phyloP scores from a whole-genome alignment of 768 basidiomycete species.

The Serendipita indica region DNA sequence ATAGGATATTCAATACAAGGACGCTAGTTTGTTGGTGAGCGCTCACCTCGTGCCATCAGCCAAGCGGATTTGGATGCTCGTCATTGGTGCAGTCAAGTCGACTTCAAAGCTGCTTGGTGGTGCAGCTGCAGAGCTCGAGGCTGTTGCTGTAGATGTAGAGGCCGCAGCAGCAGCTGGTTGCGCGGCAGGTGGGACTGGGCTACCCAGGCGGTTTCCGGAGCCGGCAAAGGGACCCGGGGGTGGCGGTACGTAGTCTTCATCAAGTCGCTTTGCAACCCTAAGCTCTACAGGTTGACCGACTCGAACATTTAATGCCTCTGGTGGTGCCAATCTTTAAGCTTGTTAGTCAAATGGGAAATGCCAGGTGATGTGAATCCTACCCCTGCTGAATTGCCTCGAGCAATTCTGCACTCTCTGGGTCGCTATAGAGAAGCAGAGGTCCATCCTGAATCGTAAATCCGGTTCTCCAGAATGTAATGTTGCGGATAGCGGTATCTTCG shows the following conservation, averaged over 20 bases:
- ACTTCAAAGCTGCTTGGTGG: slow-evolving; percentile 47
- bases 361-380: slow-evolving; percentile 27
- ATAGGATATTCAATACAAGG: neutral
- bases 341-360: neutral
- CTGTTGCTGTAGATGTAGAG: slow-evolving; percentile 16
- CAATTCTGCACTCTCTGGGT: slow-evolving; percentile 53
- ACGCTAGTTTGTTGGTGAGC: neutral
- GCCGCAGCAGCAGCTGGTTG: slow-evolving; percentile 29
- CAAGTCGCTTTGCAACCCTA: slow-evolving; percentile 49
- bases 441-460: slow-evolving; percentile 90
- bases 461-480: slow-evolving; percentile 82
- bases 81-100: slow-evolving; percentile 66
- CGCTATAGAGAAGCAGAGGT: slow-evolving; percentile 67
- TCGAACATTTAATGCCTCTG: slow-evolving; percentile 53
- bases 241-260: slow-evolving; percentile 54
- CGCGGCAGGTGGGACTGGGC: slow-evolving; percentile 49
- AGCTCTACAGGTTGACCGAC: slow-evolving; percentile 76
- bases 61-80: slow-evolving; percentile 78
- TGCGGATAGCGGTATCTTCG: slow-evolving; percentile 48
- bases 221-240: slow-evolving; percentile 46
- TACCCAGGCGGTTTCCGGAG: slow-evolving; percentile 66
- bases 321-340: slow-evolving; percentile 53
- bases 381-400: slow-evolving; percentile 68
- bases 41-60: slow-evolving; percentile 79
- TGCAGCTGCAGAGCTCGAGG: slow-evolving; percentile 13